Percentiles rank a stretch among this genome's conserved stretches.
Evolutionary conservation across 768 basidiomycete species (phyloP).

Genomic region (Auricularia heimuer): DNA sequence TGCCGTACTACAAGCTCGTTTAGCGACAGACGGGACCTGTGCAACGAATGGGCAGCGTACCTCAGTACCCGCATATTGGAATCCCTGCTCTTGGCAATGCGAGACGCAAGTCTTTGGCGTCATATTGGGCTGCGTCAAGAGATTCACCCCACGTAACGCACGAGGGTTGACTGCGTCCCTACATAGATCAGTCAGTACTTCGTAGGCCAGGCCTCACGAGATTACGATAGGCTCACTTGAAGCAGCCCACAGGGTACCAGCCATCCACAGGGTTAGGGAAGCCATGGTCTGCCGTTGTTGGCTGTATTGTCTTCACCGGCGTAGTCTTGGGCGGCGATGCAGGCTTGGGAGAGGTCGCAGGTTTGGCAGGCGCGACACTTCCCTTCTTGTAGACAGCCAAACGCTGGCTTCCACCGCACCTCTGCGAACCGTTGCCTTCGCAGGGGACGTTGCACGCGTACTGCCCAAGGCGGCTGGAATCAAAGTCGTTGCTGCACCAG

Average conservation of each 20-base stretch:
- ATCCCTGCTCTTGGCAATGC: not conserved
- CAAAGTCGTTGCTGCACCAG: not conserved
- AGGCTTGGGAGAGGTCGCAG: not conserved
- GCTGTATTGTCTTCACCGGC: not conserved
- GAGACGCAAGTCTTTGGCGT: not conserved
- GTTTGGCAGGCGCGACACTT: not conserved
- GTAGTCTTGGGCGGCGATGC: not conserved
- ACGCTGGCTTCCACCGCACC: not conserved
- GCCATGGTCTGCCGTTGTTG: not conserved
- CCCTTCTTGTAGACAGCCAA: not conserved
- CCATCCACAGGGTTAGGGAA: not conserved
- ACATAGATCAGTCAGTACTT: no score
- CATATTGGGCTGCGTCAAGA: not conserved
- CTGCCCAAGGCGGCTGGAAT: not conserved
- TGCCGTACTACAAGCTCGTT: not conserved
- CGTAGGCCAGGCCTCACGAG: no score
- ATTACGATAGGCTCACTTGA: not conserved
- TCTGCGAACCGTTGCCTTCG: not conserved
- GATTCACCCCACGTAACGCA: not conserved
- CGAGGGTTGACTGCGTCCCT: not conserved
- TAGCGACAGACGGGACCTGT: not conserved
- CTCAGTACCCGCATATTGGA: not conserved
- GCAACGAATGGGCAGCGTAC: not conserved
- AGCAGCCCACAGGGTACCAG: conserved; percentile 1
- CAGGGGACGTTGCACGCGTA: not conserved